These are phyloP conservation scores for Huntiella decipiens DNA, from an alignment of 2,329 filamentous ascomycete genomes.

Conservation along the genomic window DNA sequence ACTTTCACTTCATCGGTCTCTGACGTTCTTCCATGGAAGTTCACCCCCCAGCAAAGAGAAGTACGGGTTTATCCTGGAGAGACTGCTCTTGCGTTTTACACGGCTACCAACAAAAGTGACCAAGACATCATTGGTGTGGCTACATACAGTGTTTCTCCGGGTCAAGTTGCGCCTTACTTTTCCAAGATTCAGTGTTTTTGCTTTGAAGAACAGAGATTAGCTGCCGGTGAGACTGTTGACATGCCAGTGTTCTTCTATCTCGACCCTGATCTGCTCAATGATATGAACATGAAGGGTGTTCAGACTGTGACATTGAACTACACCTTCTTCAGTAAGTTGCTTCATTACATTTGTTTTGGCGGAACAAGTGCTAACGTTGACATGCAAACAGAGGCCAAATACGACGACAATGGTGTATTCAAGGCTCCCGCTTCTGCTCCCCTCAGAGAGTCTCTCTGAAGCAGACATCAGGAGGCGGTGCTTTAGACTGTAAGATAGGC, in stretches of 20 bases:
- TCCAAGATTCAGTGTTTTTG: constrained; percentile 99
- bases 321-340: constrained; percentile 87
- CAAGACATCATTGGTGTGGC: constrained; percentile 95
- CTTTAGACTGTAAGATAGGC: background rate
- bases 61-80: constrained; percentile 89
- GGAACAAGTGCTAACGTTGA: constrained; percentile 18
- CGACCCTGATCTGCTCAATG: constrained; percentile 82
- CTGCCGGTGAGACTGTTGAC: constrained; percentile 90
- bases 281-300: constrained; percentile 81
- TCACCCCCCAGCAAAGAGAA: constrained; percentile 88
- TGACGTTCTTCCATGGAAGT: constrained; percentile 93
- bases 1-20: constrained; percentile 94
- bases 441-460: constrained; percentile 6
- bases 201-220: constrained; percentile 89
- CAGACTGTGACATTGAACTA: constrained; percentile 93
- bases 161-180: constrained; percentile 90
- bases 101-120: constrained; percentile 75
- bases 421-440: constrained; percentile 18
- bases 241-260: constrained; percentile 99
- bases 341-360: background rate
- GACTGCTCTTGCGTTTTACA: constrained; percentile 94
- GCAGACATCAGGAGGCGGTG: background rate
- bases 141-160: constrained; percentile 92
- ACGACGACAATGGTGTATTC: constrained; percentile 27
- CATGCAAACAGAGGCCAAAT: constrained; percentile 23